Evolutionary conservation across 2,329 filamentous ascomycete species (phyloP).

Genomic region (Epichloe hybrida): DNA sequence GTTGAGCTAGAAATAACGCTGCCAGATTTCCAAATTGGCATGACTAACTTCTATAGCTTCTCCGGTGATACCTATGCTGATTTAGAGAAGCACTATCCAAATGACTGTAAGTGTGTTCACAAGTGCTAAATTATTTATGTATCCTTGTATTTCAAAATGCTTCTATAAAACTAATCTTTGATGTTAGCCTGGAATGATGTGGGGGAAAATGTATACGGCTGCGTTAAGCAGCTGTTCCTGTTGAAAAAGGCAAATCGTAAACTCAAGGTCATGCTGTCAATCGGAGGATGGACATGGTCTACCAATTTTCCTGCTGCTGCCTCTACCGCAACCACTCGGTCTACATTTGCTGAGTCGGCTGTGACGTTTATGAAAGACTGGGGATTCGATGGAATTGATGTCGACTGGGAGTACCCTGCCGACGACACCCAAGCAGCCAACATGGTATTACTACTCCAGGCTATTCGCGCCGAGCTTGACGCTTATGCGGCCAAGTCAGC

Average conservation of each 20-base stretch:
- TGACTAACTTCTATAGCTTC: conserved; percentile 24
- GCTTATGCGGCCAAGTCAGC: conserved; percentile 31
- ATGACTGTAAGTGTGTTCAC: conserved; percentile 37
- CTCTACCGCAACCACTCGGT: conserved; percentile 46
- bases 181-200: conserved; percentile 41
- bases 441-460: conserved; percentile 30
- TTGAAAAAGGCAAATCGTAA: conserved; percentile 67
- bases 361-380: conserved; percentile 60
- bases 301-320: conserved; percentile 58
- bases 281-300: conserved; percentile 80
- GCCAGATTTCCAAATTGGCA: neutral
- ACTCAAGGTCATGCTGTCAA: conserved; percentile 64
- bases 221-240: conserved; percentile 64
- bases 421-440: conserved; percentile 26
- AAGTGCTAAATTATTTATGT: neutral
- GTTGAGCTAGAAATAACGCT: conserved; percentile 10
- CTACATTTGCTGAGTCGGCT: conserved; percentile 54
- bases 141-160: neutral
- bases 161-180: neutral
- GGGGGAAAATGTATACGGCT: conserved; percentile 66
- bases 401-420: conserved; percentile 28
- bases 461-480: conserved; percentile 34
- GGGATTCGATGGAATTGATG: conserved; percentile 42
- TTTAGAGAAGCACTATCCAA: conserved; percentile 56
- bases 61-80: conserved; percentile 60